A percentile compares a stretch with the other conserved stretches of the same genome.
Evolutionary conservation across 2,329 filamentous ascomycete genomes (phyloP).

Genomic region (Phyllosticta capitalensis): DNA sequence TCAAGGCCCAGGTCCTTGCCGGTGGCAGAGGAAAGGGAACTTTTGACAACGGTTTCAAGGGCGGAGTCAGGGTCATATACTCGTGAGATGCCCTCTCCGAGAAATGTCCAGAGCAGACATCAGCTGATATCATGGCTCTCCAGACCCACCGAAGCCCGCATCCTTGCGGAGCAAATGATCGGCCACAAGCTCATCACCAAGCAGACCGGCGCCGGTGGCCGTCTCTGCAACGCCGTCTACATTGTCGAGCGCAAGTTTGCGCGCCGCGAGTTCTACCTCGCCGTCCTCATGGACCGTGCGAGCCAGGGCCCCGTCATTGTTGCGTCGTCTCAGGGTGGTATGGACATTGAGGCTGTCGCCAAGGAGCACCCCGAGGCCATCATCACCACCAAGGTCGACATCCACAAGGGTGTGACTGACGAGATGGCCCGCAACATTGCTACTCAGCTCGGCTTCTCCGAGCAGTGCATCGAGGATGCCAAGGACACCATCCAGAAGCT

Average conservation of each 20-base stretch:
- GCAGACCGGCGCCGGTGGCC: constrained; percentile 89
- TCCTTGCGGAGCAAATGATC: constrained; percentile 99
- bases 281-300: constrained; percentile 93
- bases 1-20: constrained; percentile 98
- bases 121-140: constrained; percentile 3
- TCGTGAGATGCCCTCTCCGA: constrained; percentile 46
- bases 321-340: constrained; percentile 94
- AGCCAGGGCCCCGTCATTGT: constrained; percentile 91
- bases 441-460: constrained; percentile 88
- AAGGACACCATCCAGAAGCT: constrained; percentile 97
- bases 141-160: constrained; percentile 79
- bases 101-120: constrained; percentile 6
- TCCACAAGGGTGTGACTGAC: constrained; percentile 90
- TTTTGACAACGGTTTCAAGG: constrained; percentile 98
- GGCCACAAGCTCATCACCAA: constrained; percentile 99
- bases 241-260: constrained; percentile 99
- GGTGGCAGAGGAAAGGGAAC: constrained; percentile 95
- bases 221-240: constrained; percentile 94
- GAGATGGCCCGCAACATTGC: constrained; percentile 87
- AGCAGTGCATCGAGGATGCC: constrained; percentile 93
- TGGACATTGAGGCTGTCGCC: constrained; percentile 98
- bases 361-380: constrained; percentile 97
- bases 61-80: constrained; percentile 97
- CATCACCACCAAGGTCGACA: constrained; percentile 85
- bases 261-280: constrained; percentile 96